Evolutionary conservation across 1,284 basidiomycete species (phyloP), one percentile per base, ranked within the genome.

Genomic region (Sporisorium reilianum): DNA sequence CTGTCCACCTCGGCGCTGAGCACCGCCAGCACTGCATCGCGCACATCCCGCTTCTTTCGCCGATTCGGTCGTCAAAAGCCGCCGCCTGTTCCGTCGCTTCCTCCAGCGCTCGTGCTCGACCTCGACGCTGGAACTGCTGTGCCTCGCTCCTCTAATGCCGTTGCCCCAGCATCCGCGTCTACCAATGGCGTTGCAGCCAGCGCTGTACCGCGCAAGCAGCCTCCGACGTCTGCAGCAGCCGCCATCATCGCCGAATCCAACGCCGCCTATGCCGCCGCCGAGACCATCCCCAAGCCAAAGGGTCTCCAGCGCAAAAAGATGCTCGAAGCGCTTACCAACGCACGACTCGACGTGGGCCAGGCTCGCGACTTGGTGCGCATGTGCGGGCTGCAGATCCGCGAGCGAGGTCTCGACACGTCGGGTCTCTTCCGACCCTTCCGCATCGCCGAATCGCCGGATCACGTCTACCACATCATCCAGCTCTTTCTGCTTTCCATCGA

Each of bases 381-480:
- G 55, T 79, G 74, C 32, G 66, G 63, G 0, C 22, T 62, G 23
- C 73, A 79, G 6, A 74, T 79, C 30, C 61, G 70, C 51, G 61
- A 69, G 38, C 52, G 77, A 12, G 80, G 80, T 3, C 64, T 81
- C 20, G 80, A 77, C 32, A 81, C 75, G 0, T 49, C 75, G 1
- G 80, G 80, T 10, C 71, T 81, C 11, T 79, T 81, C 42, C 59
- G 78, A 1, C 69, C 80, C 20, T 77, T 81, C 38, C 71, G 79
- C 22, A 59, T 79, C 34, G 62, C 77, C 50, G 77, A 79, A 32
- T 67, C 63, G 11, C 62, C 52, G 8, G 62, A 71, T 9, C 55
- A 62, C 9, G 55, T 73, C 2, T 57, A 69, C n/a, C 67, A 58
- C 36, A 66, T 81, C 25, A 52, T 77, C 36, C 77, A 80, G 64